Conservation (phyloP, 306 rosid species). For the Prunus kanzakura region DNA sequence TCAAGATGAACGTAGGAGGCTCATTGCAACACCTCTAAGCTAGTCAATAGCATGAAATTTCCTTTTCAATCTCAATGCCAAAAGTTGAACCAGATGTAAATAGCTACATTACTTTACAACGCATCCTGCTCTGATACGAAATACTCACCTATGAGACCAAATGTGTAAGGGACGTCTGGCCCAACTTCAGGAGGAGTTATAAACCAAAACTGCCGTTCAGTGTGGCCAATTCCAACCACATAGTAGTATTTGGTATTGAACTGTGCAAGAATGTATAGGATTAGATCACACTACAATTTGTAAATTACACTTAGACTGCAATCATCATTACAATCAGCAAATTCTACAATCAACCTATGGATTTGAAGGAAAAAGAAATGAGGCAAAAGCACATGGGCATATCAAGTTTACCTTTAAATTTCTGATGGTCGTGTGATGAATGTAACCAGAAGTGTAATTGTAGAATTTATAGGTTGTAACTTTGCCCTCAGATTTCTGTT, state of each 20-base stretch:
- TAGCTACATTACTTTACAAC: neutral
- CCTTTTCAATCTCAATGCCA: neutral
- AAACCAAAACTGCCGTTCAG: constrained; percentile 56
- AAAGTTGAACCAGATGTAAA: neutral
- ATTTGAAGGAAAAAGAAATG: neutral
- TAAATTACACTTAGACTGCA: neutral
- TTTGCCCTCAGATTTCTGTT: constrained; percentile 31
- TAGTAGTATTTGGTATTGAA: constrained; percentile 65
- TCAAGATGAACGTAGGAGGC: neutral
- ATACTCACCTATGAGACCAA: constrained; percentile 75
- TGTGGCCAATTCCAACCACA: constrained; percentile 52
- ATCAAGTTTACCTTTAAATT: constrained; percentile 27
- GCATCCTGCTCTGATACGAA: no score
- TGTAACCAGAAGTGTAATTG: constrained; percentile 60
- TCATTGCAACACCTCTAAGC: no score
- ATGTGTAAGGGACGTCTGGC: constrained; percentile 72
- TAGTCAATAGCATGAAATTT: neutral
- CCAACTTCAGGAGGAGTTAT: constrained; percentile 69
- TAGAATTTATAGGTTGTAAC: constrained; percentile 38
- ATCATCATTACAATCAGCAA: neutral
- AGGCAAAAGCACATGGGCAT: neutral
- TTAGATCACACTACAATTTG: neutral
- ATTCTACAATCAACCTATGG: neutral
- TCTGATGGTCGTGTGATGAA: constrained; percentile 46
- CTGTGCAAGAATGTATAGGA: constrained; percentile 28